Base-by-base conservation (phyloP, 1,284 basidiomycete species). In the Polyporus tsugae region DNA sequence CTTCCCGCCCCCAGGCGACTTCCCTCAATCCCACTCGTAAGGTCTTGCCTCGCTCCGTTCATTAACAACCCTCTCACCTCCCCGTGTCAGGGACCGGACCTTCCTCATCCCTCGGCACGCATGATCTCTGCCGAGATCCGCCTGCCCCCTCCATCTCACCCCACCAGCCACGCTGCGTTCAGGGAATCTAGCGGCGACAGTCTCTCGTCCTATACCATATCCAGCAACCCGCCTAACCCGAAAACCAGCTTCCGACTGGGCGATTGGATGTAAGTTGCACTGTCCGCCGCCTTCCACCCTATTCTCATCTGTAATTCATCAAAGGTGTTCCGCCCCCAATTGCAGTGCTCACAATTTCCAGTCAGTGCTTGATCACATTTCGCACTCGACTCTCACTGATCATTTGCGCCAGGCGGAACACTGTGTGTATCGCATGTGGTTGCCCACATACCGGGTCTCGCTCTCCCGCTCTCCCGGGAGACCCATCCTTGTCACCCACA, bases 341-440 rank as follows among this genome's bases (percentile, higher is more conserved):
- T 92, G 90, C 77, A 87, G 86, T 72, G 89, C 89, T 35, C 89
- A 91, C 77, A 92, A 92, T 79, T 92, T 92, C 83, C 90, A 89
- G 90, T 91, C 77, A 82, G 89, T 44, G 1, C n/a, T 4, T n/a
- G 33, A 17, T 13, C 39, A 6, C 53, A 10, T n/a, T 41, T 38
- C 64, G 41, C 29, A 11, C 11, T 17, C 4, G 13, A 33, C 53
- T n/a, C 41, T 42, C 6, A 78, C 22, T 85, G 82, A 73, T 82
- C 81, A 79, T 80, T 83, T 66, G 73, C 82, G 81, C 81, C 78
- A 93, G 92, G 70, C 90, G 92, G 66, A 94, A 94, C 78, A 74
- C 88, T 53, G 80, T 85, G 33, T 94, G 92, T 80, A 91, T 92
- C 73, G 89, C 88, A 49, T 94, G 92, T 75, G 90, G 91, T 69